phyloP scores from a whole-genome alignment of 73 alveolate genomes.

The Paramecium sonneborni region DNA sequence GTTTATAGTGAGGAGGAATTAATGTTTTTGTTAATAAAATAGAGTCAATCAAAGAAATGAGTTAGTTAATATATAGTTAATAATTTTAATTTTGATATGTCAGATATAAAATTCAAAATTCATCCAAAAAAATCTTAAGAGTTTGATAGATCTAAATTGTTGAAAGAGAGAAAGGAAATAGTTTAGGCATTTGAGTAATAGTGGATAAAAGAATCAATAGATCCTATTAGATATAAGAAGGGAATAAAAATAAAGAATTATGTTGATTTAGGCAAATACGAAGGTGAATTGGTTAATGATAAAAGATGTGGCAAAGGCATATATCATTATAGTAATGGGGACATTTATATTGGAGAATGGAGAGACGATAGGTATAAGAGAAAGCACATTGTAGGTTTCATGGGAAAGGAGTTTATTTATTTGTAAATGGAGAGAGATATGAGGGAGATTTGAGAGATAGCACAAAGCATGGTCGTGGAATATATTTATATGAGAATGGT shows the following conservation, averaged over 20 bases:
- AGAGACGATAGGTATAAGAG: background rate
- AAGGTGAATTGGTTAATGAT: slow-evolving; percentile 58
- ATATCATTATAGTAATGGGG: background rate
- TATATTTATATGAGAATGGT: slow-evolving; percentile 76
- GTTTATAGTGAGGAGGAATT: background rate
- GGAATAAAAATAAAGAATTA: slow-evolving; percentile 26
- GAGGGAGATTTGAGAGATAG: slow-evolving; percentile 39
- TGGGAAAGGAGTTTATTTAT: slow-evolving; percentile 57
- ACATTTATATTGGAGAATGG: slow-evolving; percentile 20
- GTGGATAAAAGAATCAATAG: background rate
- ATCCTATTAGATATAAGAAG: background rate
- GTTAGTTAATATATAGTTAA: background rate
- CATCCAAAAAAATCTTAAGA: background rate
- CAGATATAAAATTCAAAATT: background rate
- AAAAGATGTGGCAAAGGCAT: slow-evolving; percentile 53
- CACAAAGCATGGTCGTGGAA: slow-evolving; percentile 47
- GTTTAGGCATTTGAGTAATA: background rate
- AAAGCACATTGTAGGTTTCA: background rate
- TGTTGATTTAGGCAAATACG: slow-evolving; percentile 58
- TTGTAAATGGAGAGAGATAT: slow-evolving; percentile 47
- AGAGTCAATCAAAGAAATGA: background rate
- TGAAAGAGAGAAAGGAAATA: background rate
- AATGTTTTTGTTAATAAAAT: background rate
- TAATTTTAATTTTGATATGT: background rate
- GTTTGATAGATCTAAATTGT: background rate